Evolutionary conservation across 495 filamentous ascomycete species (phyloP).

Genomic region (Parachaetomium inaequale): DNA sequence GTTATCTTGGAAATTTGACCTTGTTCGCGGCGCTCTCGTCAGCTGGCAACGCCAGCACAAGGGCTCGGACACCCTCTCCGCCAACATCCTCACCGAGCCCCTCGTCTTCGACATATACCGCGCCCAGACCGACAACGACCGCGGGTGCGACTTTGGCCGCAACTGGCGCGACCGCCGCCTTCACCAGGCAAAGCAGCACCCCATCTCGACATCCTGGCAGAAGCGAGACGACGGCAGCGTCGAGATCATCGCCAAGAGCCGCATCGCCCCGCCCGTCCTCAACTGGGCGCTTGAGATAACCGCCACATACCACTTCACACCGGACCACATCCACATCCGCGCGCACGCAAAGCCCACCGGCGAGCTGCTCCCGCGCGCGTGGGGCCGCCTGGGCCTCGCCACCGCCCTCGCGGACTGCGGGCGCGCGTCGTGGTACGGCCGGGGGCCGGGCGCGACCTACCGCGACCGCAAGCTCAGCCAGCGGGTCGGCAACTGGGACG

Average conservation of each 20-base stretch:
- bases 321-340: conserved; percentile 42
- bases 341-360: conserved; percentile 41
- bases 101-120: conserved; percentile 49
- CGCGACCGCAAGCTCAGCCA: conserved; percentile 59
- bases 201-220: conserved; percentile 43
- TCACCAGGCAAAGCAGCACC: conserved; percentile 43
- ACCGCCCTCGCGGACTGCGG: conserved; percentile 41
- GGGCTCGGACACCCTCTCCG: not conserved
- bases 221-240: conserved; percentile 29
- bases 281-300: conserved; percentile 57
- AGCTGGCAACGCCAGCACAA: conserved; percentile 32
- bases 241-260: conserved; percentile 42
- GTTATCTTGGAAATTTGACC: conserved; percentile 44
- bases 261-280: conserved; percentile 57
- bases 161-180: conserved; percentile 42
- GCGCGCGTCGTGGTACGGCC: conserved; percentile 56
- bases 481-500: conserved; percentile 48
- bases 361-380: conserved; percentile 46
- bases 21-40: conserved; percentile 36
- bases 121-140: conserved; percentile 64
- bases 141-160: conserved; percentile 42
- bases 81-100: conserved; percentile 45
- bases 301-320: conserved; percentile 52
- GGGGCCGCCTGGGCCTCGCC: conserved; percentile 59
- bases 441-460: conserved; percentile 62